phyloP scores from a whole-genome alignment of 495 filamentous ascomycete genomes.

The Mycothermus thermophilus region DNA sequence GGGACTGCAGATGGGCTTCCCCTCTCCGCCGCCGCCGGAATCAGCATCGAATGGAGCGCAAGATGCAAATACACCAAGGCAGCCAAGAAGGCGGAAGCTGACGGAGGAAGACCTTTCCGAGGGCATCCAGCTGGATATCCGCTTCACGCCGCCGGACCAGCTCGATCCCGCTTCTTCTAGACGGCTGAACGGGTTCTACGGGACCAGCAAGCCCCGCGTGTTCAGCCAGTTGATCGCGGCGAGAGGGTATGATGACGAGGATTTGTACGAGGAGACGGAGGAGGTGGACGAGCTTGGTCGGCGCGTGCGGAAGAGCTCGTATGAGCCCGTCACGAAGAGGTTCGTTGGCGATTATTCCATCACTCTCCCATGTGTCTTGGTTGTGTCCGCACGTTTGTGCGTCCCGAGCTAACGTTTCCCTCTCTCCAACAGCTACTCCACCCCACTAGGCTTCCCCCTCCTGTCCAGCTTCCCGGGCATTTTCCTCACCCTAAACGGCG shows the following conservation, averaged over 20 bases:
- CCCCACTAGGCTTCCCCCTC: slow-evolving; percentile 54
- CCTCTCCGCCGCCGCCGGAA: slow-evolving; percentile 7
- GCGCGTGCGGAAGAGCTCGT: slow-evolving; percentile 7
- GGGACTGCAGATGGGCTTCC: slow-evolving; percentile 46
- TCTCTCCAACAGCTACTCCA: slow-evolving; percentile 26
- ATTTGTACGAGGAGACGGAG: slow-evolving; percentile 7
- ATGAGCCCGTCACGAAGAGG: slow-evolving; percentile 16
- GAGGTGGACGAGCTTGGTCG: slow-evolving; percentile 8
- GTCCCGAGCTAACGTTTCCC: too few relatives aligned
- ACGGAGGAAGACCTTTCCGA: slow-evolving; percentile 11
- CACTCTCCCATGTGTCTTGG: too few relatives aligned
- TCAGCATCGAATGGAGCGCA: too few relatives aligned
- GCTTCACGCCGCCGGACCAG: slow-evolving; percentile 16
- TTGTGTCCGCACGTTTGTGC: too few relatives aligned
- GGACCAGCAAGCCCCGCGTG: slow-evolving; percentile 7
- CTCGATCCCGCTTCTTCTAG: slow-evolving; percentile 9
- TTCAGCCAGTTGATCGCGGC: slow-evolving; percentile 19
- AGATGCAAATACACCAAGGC: too few relatives aligned
- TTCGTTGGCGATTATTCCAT: slow-evolving; percentile 1
- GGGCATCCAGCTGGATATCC: slow-evolving; percentile 14
- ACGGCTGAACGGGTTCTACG: slow-evolving; percentile 6
- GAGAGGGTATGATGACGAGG: slow-evolving; percentile 8
- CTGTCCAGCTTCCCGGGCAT: slow-evolving; percentile 70
- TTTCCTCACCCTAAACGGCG: slow-evolving; percentile 38
- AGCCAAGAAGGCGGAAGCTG: slow-evolving; percentile 1